These are phyloP conservation scores for Mucuna pruriens DNA, from an alignment of 306 rosid species.

Conservation along the genomic window DNA sequence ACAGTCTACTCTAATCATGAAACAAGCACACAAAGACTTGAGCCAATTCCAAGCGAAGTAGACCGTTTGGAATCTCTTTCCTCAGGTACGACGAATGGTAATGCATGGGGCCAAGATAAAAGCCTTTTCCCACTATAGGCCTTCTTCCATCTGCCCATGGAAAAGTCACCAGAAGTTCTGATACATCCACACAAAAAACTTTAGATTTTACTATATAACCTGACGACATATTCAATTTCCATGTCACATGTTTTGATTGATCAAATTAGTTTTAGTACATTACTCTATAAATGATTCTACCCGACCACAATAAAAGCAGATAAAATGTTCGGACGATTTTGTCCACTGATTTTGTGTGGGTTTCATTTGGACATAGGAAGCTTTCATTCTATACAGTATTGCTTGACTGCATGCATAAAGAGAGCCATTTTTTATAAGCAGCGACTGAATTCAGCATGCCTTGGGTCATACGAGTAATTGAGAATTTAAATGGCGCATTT, in stretches of 20 bases:
- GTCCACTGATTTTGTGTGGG: not conserved
- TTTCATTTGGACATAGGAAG: not conserved
- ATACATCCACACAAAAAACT: not conserved
- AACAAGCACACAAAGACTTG: not conserved
- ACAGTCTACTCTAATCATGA: not conserved
- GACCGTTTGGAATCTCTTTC: not conserved
- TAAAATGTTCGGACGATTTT: not conserved
- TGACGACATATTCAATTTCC: not conserved
- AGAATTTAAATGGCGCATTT: not conserved
- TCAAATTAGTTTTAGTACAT: not conserved
- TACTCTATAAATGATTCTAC: not conserved
- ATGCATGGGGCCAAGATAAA: not conserved
- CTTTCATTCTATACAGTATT: not conserved
- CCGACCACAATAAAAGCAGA: not conserved
- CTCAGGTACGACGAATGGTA: not conserved
- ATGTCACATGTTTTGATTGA: not conserved
- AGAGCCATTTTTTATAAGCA: conserved; percentile 23
- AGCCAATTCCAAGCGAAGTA: not conserved
- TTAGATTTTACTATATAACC: not conserved
- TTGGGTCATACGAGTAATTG: conserved; percentile 5
- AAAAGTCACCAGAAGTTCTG: not conserved
- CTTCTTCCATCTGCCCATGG: not conserved
- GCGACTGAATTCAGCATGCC: not conserved
- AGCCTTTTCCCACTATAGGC: not conserved
- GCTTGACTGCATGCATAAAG: not conserved